A percentile compares a stretch with the other conserved stretches of the same genome.
Conservation (phyloP, 805 yeast genomes). For the Saturnispora gosingensis region DNA sequence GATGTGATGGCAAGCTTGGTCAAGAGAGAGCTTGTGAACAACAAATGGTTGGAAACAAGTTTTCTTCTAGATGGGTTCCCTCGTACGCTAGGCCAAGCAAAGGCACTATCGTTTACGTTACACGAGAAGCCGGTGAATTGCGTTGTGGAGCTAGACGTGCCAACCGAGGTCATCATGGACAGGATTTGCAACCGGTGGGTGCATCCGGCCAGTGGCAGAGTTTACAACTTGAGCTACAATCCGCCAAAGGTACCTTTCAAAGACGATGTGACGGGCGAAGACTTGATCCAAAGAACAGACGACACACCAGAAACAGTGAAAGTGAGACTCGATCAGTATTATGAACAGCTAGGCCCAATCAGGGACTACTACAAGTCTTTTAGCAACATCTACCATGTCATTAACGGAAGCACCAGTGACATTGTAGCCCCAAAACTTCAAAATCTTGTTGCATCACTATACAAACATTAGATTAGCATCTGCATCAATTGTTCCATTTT, state of each 20-base stretch:
- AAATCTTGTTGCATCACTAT: conserved; percentile 3
- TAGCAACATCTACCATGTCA: conserved; percentile 41
- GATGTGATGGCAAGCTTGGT: conserved; percentile 52
- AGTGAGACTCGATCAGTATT: conserved; percentile 56
- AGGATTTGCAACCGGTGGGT: conserved; percentile 82
- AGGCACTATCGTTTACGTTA: conserved; percentile 40
- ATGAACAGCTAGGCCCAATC: conserved; percentile 50
- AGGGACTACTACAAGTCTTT: conserved; percentile 44
- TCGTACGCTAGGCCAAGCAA: conserved; percentile 68
- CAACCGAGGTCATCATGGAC: conserved; percentile 70
- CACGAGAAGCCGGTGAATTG: conserved; percentile 43
- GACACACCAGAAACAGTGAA: conserved; percentile 71
- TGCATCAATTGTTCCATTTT: background rate
- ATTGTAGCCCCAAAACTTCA: conserved; percentile 65
- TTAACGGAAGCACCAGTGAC: conserved; percentile 77
- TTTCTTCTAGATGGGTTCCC: conserved; percentile 95
- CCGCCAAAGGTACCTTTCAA: conserved; percentile 78
- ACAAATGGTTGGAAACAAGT: conserved; percentile 34
- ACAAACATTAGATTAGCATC: background rate
- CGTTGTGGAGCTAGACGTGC: conserved; percentile 83
- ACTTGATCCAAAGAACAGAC: conserved; percentile 68
- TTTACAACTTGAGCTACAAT: conserved; percentile 76
- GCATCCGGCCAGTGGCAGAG: conserved; percentile 76
- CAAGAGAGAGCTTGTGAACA: conserved; percentile 34
- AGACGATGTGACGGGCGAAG: conserved; percentile 89